Evolutionary conservation across 225 moss, liverwort and hornwort species (phyloP).

Genomic region (Thuidium tamariscinum): DNA sequence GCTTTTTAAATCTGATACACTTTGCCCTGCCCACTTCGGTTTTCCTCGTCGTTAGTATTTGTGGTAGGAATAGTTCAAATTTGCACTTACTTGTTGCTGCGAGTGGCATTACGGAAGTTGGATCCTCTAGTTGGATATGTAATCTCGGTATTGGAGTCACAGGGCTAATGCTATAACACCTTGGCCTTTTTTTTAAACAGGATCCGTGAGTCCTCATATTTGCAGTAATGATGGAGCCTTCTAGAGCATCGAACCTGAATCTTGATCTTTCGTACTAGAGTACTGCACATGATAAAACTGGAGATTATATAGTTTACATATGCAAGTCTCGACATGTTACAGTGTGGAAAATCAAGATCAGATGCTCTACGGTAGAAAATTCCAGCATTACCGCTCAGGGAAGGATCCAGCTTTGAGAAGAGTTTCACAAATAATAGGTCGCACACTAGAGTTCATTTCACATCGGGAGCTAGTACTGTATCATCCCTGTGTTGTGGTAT

Average conservation of each 20-base stretch:
- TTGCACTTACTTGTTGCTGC: not conserved
- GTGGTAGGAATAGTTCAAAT: not conserved
- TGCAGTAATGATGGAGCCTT: not conserved
- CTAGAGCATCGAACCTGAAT: not conserved
- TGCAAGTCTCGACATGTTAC: not conserved
- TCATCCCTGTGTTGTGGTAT: no score
- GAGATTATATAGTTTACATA: no score
- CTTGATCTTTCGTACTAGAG: not conserved
- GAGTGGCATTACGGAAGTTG: no score
- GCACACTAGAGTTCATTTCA: accelerated
- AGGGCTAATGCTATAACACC: no score
- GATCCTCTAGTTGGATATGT: no score
- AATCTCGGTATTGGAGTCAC: not conserved
- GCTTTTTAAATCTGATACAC: conserved; percentile 18
- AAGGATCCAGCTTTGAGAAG: not conserved
- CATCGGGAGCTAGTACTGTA: no score
- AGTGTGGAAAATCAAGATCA: no score
- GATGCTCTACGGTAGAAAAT: accelerated
- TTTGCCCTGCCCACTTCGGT: not conserved
- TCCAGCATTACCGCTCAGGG: accelerated
- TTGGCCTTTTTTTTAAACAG: no score
- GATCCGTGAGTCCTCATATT: no score
- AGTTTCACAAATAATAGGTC: no score
- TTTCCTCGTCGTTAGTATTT: no score
- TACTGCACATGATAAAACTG: accelerated